Conservation (phyloP, 257 asterid species). For the Nemophila menziesii region DNA sequence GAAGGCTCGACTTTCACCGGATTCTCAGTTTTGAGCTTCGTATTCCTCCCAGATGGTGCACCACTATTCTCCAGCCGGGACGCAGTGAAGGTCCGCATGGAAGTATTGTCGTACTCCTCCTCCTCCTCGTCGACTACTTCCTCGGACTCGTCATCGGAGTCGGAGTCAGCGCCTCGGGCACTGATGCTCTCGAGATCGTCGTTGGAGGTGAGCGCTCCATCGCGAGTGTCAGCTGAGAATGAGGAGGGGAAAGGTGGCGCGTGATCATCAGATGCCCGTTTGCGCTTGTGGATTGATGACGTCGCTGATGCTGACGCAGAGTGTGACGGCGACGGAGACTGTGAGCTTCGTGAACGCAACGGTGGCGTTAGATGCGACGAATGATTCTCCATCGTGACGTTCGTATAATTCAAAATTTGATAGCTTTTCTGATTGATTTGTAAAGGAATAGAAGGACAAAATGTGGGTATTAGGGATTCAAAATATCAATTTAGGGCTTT, state of each 20-base stretch:
- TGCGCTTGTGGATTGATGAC: constrained; percentile 81
- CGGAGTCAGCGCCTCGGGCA: constrained; percentile 89
- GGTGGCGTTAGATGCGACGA: constrained; percentile 48
- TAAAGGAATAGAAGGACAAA: background rate
- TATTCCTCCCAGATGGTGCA: constrained; percentile 37
- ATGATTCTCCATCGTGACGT: constrained; percentile 13
- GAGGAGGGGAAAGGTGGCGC: constrained; percentile 81
- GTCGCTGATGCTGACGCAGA: constrained; percentile 99
- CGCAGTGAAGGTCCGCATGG: constrained; percentile 84
- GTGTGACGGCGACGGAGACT: constrained; percentile 92
- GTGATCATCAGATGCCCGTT: constrained; percentile 65
- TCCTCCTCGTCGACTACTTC: constrained; percentile 67
- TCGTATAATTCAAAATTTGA: background rate
- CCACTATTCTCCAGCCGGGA: constrained; percentile 59
- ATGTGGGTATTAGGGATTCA: background rate
- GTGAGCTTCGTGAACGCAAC: constrained; percentile 90
- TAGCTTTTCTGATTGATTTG: background rate
- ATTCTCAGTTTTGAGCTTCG: constrained; percentile 60
- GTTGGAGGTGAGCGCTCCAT: constrained; percentile 81
- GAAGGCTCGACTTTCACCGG: constrained; percentile 55
- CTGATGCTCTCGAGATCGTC: constrained; percentile 97
- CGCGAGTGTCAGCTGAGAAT: constrained; percentile 87
- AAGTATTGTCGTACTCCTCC: constrained; percentile 69
- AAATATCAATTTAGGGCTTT: background rate
- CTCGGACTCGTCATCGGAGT: constrained; percentile 89